Conservation (phyloP, 208 protist species). For the Acanthamoeba culbertsoni region DNA sequence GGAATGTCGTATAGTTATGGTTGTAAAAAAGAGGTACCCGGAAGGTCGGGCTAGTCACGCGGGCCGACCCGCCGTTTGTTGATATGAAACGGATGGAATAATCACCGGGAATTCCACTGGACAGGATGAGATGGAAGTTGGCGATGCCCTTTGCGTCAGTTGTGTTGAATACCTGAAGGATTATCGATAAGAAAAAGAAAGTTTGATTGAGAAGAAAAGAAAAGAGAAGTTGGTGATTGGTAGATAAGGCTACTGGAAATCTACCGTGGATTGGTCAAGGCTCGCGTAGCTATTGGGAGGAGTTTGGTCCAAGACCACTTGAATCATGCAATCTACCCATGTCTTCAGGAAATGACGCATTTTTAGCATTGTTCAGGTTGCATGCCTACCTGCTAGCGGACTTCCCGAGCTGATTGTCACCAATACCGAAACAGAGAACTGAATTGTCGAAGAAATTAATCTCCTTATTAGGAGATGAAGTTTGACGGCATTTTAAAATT, state of each 20-base stretch:
- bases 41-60: neutral
- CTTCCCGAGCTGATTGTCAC: conserved; percentile 17
- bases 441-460: neutral
- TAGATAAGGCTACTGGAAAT: too few relatives aligned
- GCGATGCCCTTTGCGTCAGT: neutral
- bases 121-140: neutral
- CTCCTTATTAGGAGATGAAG: neutral
- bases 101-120: neutral
- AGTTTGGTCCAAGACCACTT: neutral
- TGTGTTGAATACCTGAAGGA: neutral
- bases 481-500: neutral
- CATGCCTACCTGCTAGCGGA: neutral
- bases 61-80: too few relatives aligned
- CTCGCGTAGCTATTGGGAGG: neutral
- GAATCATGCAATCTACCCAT: neutral
- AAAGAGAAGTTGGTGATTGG: too few relatives aligned
- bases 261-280: neutral
- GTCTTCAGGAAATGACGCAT: neutral
- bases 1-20: neutral
- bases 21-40: neutral
- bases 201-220: too few relatives aligned
- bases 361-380: neutral
- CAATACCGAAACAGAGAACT: neutral
- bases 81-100: conserved; percentile 1
- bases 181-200: too few relatives aligned